Percentiles rank a stretch among this genome's conserved stretches.
phyloP scores from a whole-genome alignment of 2,329 filamentous ascomycete species.

The Orbilia brochopaga region DNA sequence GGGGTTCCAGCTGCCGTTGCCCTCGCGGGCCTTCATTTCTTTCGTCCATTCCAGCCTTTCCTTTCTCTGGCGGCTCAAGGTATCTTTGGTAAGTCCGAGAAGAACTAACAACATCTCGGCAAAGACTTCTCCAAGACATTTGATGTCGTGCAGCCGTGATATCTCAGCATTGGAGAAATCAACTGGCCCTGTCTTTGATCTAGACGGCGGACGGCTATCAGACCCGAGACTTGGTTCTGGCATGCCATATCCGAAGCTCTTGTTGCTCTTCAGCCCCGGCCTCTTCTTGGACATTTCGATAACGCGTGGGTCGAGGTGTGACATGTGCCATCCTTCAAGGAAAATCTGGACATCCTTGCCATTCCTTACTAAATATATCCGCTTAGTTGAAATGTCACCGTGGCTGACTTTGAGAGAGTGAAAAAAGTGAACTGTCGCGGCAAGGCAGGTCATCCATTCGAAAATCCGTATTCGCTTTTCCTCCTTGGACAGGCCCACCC shows the following conservation, averaged over 20 bases:
- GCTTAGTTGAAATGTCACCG: slow-evolving; percentile 34
- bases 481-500: slow-evolving; percentile 38
- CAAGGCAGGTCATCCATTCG: slow-evolving; percentile 45
- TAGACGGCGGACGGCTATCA: slow-evolving; percentile 32
- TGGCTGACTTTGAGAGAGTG: slow-evolving; percentile 44
- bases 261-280: slow-evolving; percentile 37
- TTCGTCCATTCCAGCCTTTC: slow-evolving; percentile 44
- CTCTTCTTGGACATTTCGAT: slow-evolving; percentile 31
- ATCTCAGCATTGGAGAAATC: slow-evolving; percentile 30
- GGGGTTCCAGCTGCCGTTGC: slow-evolving; percentile 42
- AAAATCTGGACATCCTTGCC: slow-evolving; percentile 38
- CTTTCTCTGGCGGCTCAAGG: slow-evolving; percentile 37
- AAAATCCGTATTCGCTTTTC: slow-evolving; percentile 32
- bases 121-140: slow-evolving; percentile 38
- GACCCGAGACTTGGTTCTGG: slow-evolving; percentile 10
- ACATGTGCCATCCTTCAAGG: slow-evolving; percentile 39
- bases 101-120: slow-evolving; percentile 32
- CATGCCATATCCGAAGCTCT: slow-evolving; percentile 43
- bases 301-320: slow-evolving; percentile 25
- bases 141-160: slow-evolving; percentile 34
- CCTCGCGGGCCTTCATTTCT: slow-evolving; percentile 43
- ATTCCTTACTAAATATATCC: slow-evolving; percentile 30
- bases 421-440: slow-evolving; percentile 38
- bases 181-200: slow-evolving; percentile 17
- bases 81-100: slow-evolving; percentile 36